These are phyloP conservation scores for Aspergillus nanangensis DNA, from an alignment of 495 filamentous ascomycete genomes.

Conservation along the genomic window DNA sequence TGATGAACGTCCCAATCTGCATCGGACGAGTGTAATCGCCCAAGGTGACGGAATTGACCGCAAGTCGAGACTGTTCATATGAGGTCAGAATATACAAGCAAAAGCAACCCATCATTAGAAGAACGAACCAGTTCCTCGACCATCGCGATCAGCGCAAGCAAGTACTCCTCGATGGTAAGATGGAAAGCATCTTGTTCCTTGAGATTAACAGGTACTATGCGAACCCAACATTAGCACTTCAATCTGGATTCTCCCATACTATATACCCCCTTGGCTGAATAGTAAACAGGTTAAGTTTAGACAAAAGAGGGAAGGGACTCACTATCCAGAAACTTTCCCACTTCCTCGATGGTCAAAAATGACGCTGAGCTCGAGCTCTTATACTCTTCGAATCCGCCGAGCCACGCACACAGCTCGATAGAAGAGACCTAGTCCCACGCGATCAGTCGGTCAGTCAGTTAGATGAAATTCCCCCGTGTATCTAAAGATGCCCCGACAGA, in stretches of 20 bases:
- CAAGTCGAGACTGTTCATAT: conserved; percentile 61
- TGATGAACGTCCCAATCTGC: conserved; percentile 86
- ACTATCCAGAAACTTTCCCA: conserved; percentile 74
- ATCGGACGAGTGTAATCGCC: conserved; percentile 81
- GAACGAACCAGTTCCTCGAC: conserved; percentile 76
- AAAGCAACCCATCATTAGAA: background rate
- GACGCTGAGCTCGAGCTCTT: conserved; percentile 32
- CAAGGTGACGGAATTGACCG: conserved; percentile 94
- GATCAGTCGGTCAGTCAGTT: background rate
- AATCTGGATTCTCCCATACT: background rate
- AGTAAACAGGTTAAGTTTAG: too few species aligned
- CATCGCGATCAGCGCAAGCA: conserved; percentile 77
- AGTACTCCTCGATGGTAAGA: conserved; percentile 93
- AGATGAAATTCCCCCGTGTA: too few species aligned
- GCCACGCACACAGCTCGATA: conserved; percentile 71
- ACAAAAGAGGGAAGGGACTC: conserved; percentile 16
- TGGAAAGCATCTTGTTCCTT: conserved; percentile 90
- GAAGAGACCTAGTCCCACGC: conserved; percentile 45
- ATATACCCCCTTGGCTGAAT: too few species aligned
- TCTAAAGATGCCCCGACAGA: too few species aligned
- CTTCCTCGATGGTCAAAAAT: conserved; percentile 83
- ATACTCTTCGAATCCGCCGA: conserved; percentile 57
- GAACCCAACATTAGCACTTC: background rate
- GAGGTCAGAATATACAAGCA: conserved; percentile 4
- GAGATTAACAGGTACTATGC: conserved; percentile 86